Percentiles rank a stretch among this genome's conserved stretches.
Conservation (phyloP, 371 early-diverging fungal genomes). For the Lichtheimia ramosa region DNA sequence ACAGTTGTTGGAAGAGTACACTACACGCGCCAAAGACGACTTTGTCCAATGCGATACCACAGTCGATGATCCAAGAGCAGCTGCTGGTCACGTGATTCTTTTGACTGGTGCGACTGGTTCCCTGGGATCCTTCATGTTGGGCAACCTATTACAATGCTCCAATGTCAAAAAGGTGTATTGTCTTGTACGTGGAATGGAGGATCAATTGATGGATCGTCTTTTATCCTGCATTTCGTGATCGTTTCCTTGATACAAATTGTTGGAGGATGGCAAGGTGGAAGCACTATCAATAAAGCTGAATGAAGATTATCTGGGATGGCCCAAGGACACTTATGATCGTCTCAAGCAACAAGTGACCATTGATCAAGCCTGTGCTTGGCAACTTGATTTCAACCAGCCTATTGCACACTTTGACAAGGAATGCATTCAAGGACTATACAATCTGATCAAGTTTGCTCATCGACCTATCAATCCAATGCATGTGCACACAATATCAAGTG, state of each 20-base stretch:
- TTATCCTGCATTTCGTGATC: slow-evolving; percentile 18
- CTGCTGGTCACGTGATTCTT: slow-evolving; percentile 23
- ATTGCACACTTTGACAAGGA: slow-evolving; percentile 31
- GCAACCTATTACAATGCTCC: slow-evolving; percentile 19
- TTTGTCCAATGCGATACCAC: slow-evolving; percentile 9
- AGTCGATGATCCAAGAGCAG: neutral
- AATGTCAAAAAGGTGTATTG: slow-evolving; percentile 29
- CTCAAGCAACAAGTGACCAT: slow-evolving; percentile 31
- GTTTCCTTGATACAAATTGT: slow-evolving; percentile 15
- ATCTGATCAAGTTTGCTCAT: slow-evolving; percentile 36
- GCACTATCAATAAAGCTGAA: slow-evolving; percentile 12
- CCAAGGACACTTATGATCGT: slow-evolving; percentile 17
- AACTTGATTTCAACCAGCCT: slow-evolving; percentile 32
- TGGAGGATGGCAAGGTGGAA: slow-evolving; percentile 7
- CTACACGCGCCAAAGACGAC: slow-evolving; percentile 19
- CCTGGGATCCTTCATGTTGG: slow-evolving; percentile 33
- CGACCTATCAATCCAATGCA: slow-evolving; percentile 31
- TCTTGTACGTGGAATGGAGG: slow-evolving; percentile 22
- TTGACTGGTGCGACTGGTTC: slow-evolving; percentile 47
- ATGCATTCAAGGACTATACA: slow-evolving; percentile 33
- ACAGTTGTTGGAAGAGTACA: slow-evolving; percentile 9
- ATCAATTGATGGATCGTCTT: slow-evolving; percentile 17
- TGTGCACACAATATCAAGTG: slow-evolving; percentile 36
- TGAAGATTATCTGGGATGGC: slow-evolving; percentile 27
- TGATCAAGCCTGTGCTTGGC: slow-evolving; percentile 36